Base-by-base conservation (phyloP, 495 filamentous ascomycete genomes). In the Tuber aestivum region DNA sequence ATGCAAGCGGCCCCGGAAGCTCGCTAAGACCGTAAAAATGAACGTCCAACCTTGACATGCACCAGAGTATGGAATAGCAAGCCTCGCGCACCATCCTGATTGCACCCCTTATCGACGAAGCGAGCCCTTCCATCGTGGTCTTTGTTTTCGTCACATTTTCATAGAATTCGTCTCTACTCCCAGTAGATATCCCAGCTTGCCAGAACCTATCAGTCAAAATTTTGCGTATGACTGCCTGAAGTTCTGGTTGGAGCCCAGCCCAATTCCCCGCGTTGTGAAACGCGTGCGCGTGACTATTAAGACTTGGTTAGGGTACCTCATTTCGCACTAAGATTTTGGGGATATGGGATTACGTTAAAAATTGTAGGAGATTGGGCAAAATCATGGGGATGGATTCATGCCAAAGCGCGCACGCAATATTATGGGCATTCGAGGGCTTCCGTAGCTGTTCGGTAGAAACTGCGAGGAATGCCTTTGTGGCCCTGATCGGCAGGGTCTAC, bases 141-240 rank as follows among this genome's bases (percentile, higher is more conserved):
- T 93, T 95, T 48, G 97, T 97, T 38, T 91, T 90, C 16, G 91
- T 90, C 42, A 99, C 94, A 65, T 91, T 89, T 65, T 95, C 93
- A 84, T 97, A 98, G 82, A 99, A 99, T 45, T 97, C 94, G 72
- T 98, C 95, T 79, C 94, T 92, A 79, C 92, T 97, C 40, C 97
- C 95, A 77, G 88, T 92, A 0, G 95, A 97, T 61, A 99, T 99
- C 23, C 95, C 95, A 23, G 95, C 92, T 87, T 99, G 95, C 95
- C 95, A 99, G 82, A 99, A 98, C 38, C 95, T 91, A 85, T 99
- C 95, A 2, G 94, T 97, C 27, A 99, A 85, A 70, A 97, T 93
- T 9, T 92, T 90, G 44, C 89, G 89, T 41, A 97, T 91, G 23
- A 97, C 89, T 18, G 86, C 85, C 74, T 88, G 90, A 88, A 95